These are phyloP conservation scores for Opeltia flavorubescens DNA, from an alignment of 495 filamentous ascomycete species.

Conservation along the genomic window DNA sequence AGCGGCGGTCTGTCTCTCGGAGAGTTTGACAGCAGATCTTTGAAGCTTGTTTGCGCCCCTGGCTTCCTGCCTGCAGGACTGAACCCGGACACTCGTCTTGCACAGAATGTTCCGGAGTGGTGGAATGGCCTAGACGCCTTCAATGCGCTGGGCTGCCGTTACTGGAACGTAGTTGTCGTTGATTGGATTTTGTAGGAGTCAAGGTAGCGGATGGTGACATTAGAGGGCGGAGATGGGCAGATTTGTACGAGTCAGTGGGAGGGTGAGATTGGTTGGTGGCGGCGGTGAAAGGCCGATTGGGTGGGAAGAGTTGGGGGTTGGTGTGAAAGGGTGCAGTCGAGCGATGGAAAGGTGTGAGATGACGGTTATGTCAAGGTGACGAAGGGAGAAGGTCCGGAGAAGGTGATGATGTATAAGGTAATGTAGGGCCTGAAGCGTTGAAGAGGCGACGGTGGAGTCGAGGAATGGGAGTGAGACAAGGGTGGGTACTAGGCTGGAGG, in stretches of 20 bases:
- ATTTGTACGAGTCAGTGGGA: background rate
- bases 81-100: background rate
- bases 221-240: background rate
- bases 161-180: background rate
- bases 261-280: background rate
- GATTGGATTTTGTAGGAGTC: background rate
- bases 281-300: background rate
- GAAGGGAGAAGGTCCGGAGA: background rate
- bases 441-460: slow-evolving; percentile 3
- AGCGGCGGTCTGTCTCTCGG: background rate
- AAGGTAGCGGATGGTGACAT: too few species aligned
- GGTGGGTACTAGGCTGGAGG: background rate
- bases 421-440: background rate
- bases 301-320: background rate
- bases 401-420: background rate
- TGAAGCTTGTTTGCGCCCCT: background rate
- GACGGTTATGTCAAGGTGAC: background rate
- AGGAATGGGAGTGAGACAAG: slow-evolving; percentile 8
- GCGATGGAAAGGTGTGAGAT: background rate
- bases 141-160: background rate
- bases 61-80: background rate
- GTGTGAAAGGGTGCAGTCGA: background rate
- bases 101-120: background rate
- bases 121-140: background rate
- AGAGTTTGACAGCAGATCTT: background rate